Conservation (phyloP, 192 early-diverging fungal genomes). For the Haplosporangium gracile region DNA sequence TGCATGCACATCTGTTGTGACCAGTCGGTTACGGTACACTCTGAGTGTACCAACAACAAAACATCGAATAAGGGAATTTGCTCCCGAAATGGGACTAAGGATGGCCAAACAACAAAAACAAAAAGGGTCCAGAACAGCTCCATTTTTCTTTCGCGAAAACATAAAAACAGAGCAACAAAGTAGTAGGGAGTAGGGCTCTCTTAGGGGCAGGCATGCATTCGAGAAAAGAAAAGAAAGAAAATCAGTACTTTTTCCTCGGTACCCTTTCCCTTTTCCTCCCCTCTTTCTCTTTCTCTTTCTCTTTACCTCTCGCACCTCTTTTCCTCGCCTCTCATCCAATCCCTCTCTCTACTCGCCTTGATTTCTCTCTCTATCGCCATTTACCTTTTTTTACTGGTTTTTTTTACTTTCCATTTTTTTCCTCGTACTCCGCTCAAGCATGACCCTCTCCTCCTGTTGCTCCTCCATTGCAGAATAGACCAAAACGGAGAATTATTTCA, state of each 20-base stretch:
- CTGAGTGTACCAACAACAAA: not conserved
- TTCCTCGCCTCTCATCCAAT: not conserved
- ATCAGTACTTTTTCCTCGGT: not conserved
- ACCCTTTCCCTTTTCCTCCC: not conserved
- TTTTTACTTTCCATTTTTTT: too few species aligned
- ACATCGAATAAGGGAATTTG: not conserved
- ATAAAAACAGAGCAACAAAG: not conserved
- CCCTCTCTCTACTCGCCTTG: not conserved
- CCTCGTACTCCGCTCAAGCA: too few species aligned
- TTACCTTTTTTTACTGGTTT: not conserved
- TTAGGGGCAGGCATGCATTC: not conserved
- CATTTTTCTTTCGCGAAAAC: not conserved
- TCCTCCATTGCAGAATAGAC: not conserved
- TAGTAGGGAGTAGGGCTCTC: not conserved
- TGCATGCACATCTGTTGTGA: not conserved
- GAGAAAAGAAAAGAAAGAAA: not conserved
- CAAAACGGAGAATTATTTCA: constrained; percentile 6
- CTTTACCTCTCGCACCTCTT: too few species aligned
- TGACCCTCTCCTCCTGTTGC: too few species aligned
- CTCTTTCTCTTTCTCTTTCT: not conserved
- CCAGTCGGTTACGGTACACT: not conserved
- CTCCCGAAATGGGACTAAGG: not conserved
- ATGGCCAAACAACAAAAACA: not conserved
- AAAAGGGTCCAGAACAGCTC: constrained; percentile 10
- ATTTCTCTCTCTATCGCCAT: not conserved